Evolutionary conservation across 169 alveolate species (phyloP).

Genomic region (Fabrea salina): DNA sequence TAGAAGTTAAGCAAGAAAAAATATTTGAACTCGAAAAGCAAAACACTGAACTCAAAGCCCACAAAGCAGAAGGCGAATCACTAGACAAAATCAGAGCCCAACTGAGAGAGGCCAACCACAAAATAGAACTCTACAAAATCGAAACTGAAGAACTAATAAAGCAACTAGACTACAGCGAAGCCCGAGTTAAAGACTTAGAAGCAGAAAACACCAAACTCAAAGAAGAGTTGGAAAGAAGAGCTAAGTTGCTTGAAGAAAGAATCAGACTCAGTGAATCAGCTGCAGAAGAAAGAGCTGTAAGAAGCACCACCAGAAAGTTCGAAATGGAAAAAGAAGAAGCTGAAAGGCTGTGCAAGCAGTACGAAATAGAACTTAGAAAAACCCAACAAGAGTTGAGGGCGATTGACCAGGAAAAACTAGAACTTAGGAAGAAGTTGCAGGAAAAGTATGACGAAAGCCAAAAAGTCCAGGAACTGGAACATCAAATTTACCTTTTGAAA

Average conservation of each 20-base stretch:
- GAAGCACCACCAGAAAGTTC: conserved; percentile 36
- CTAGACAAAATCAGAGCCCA: conserved; percentile 36
- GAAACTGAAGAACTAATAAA: conserved; percentile 53
- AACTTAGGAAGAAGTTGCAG: conserved; percentile 29
- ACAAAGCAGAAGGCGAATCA: conserved; percentile 26
- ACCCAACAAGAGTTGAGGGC: conserved; percentile 15
- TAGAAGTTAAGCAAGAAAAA: conserved; percentile 9
- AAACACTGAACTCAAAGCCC: not conserved
- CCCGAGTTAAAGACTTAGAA: conserved; percentile 48
- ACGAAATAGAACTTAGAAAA: conserved; percentile 42
- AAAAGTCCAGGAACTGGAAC: conserved; percentile 40
- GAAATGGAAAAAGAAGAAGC: conserved; percentile 44
- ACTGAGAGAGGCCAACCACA: conserved; percentile 39
- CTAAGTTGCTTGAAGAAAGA: conserved; percentile 41
- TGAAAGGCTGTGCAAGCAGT: conserved; percentile 2
- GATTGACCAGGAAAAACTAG: conserved; percentile 47
- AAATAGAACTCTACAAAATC: conserved; percentile 42
- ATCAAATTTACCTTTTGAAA: conserved; percentile 12
- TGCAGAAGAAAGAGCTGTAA: conserved; percentile 35
- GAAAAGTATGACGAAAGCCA: conserved; percentile 38
- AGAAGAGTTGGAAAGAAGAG: conserved; percentile 44
- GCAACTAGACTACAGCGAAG: conserved; percentile 53
- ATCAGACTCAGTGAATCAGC: not conserved
- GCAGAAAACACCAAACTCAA: conserved; percentile 38
- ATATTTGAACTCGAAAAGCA: not conserved